Evolutionary conservation across 225 moss, liverwort and hornwort genomes (phyloP).

Genomic region (Bryum argenteum): DNA sequence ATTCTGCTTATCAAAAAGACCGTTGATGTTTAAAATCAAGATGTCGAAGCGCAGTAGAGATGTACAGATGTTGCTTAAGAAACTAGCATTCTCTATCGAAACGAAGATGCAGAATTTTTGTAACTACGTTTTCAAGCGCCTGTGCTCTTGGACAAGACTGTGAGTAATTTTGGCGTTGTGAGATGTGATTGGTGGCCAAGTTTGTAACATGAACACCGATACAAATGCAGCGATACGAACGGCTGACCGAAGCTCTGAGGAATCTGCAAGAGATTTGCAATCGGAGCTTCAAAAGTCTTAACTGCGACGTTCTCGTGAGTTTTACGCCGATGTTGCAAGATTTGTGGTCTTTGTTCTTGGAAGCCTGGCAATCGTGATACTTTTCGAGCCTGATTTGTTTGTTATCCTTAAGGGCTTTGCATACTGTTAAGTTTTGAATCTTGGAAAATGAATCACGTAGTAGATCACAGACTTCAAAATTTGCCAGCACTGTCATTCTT

Average conservation of each 20-base stretch:
- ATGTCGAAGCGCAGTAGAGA: background rate
- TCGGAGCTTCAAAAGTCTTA: conserved; percentile 24
- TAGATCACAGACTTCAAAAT: background rate
- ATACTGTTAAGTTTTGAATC: conserved; percentile 4
- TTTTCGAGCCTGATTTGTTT: conserved; percentile 26
- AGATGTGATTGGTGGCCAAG: background rate
- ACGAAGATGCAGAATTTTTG: background rate
- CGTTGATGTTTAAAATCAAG: background rate
- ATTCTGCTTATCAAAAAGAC: background rate
- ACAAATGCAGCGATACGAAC: conserved; percentile 13
- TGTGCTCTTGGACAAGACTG: background rate
- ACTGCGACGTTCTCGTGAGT: conserved; percentile 22
- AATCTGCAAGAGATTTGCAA: conserved; percentile 39
- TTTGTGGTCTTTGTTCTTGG: conserved; percentile 35
- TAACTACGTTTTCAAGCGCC: background rate
- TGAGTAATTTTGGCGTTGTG: background rate
- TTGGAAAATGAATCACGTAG: conserved; percentile 7
- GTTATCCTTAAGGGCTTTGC: conserved; percentile 19
- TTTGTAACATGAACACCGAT: background rate
- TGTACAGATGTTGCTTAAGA: background rate
- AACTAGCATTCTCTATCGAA: background rate
- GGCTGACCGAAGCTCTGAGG: conserved; percentile 38
- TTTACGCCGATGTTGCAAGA: conserved; percentile 29
- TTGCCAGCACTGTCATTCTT: background rate
- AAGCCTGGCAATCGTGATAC: conserved; percentile 27